Conservation (phyloP, 1,284 basidiomycete genomes). For the Spongispora temasekensis region DNA sequence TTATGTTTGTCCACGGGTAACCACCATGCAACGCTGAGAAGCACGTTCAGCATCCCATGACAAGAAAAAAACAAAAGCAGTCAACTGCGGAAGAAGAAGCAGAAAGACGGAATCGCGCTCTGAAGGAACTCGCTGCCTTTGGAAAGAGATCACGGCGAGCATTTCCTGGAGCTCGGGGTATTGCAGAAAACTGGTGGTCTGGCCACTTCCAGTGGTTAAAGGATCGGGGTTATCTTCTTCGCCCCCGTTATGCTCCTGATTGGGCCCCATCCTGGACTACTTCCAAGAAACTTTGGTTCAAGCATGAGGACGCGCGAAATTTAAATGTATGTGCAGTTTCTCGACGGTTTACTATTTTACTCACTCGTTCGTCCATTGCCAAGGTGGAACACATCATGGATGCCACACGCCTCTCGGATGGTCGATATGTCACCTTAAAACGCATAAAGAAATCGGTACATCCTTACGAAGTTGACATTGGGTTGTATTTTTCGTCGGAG, state of each 20-base stretch:
- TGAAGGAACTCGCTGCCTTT: slow-evolving; percentile 4
- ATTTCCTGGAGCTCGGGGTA: not conserved
- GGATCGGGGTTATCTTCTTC: slow-evolving; percentile 26
- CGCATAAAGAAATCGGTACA: slow-evolving; percentile 1
- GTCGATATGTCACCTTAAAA: slow-evolving; percentile 15
- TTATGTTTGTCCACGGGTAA: not conserved
- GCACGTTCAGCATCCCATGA: not conserved
- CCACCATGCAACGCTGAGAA: too few relatives aligned
- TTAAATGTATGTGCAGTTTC: slow-evolving; percentile 1
- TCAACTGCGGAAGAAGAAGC: not conserved
- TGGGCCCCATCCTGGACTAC: slow-evolving; percentile 21
- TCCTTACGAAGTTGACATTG: slow-evolving; percentile 16
- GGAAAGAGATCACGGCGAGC: not conserved
- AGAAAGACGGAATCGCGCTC: not conserved
- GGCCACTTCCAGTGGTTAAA: slow-evolving; percentile 21
- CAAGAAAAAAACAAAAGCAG: not conserved
- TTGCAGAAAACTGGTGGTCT: slow-evolving; percentile 14
- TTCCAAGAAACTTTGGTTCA: not conserved
- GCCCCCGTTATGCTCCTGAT: slow-evolving; percentile 25
- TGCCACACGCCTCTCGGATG: slow-evolving; percentile 13
- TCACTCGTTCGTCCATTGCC: not conserved
- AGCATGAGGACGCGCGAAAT: slow-evolving; percentile 3
- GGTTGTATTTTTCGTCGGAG: slow-evolving; percentile 8
- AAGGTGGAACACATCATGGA: slow-evolving; percentile 6
- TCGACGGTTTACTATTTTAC: not conserved